Percentiles rank a stretch among this genome's conserved stretches.
These are phyloP conservation scores for Aspergillus neotritici DNA, from an alignment of 2,329 filamentous ascomycete species.

Conservation along the genomic window DNA sequence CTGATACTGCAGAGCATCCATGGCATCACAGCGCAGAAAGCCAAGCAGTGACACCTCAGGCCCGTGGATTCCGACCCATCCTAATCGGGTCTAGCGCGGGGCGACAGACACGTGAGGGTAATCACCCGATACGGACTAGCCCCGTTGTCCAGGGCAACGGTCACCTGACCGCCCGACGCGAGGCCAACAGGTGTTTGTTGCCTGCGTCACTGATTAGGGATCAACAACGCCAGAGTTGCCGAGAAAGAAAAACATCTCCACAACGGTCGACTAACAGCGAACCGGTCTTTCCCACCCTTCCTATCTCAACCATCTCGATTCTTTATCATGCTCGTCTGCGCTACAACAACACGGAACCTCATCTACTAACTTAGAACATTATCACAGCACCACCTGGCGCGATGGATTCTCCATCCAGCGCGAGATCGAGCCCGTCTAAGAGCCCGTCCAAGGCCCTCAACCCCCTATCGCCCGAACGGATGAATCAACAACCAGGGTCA, in stretches of 20 bases:
- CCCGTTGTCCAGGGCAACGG: conserved; percentile 27
- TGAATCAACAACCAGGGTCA: conserved; percentile 43
- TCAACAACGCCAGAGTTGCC: conserved; percentile 4
- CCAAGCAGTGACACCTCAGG: too few relatives aligned
- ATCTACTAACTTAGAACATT: neutral
- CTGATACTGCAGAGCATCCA: neutral
- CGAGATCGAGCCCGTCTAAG: conserved; percentile 21
- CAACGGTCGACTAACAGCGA: conserved; percentile 10
- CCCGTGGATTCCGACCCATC: neutral
- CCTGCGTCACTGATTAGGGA: conserved; percentile 24
- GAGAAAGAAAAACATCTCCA: conserved; percentile 8
- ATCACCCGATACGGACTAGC: conserved; percentile 5
- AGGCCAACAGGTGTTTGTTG: conserved; percentile 25
- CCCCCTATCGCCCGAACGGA: conserved; percentile 44
- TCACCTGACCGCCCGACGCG: conserved; percentile 24
- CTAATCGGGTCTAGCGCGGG: conserved; percentile 5
- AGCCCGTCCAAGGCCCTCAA: conserved; percentile 34
- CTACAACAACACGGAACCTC: neutral
- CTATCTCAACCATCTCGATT: conserved; percentile 13
- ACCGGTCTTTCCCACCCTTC: neutral
- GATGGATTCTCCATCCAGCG: conserved; percentile 35
- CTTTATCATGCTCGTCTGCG: neutral
- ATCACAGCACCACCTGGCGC: conserved; percentile 6
- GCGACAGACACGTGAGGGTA: conserved; percentile 17
- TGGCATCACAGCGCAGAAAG: neutral